Base-by-base conservation (phyloP, 1,139 yeast genomes). In the Saccharomyces hybrid region DNA sequence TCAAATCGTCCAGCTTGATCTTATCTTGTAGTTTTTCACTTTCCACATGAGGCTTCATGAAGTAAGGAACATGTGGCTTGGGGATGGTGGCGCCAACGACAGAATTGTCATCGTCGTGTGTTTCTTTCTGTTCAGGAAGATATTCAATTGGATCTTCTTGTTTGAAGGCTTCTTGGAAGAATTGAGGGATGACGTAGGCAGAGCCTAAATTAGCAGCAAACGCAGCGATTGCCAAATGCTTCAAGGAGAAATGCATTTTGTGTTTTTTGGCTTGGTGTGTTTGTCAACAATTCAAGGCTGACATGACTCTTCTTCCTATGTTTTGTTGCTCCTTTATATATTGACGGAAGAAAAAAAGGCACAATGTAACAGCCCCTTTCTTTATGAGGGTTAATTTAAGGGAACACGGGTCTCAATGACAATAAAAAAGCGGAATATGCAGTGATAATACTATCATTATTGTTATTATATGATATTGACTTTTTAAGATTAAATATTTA, bases 1-100 rank as follows among this genome's bases (percentile, higher is more conserved):
- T 73, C 57, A 91, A 77, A 6, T 81, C 85, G 1, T 79, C 82
- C 41, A 79, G 76, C 46, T 77, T 74, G 57, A 91, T 78, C 46
- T 77, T 74, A 0, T 72, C 73, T 69, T 89, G 96, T 51, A 90
- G 75, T 31, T 74, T 69, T 16, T 83, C 84, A 16, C 93, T 72
- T 56, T 84, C 84, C 46, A 88, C 79, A n/a, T 66, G 56, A 28
- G 80, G 80, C 51, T 68, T 68, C 53, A 65, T 46, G 28, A 64
- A 58, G 46, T 65, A 65, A 16, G 68, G 68, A 16, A 65, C 38
- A 49, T 65, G 68, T 11, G 67, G 66, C 49, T 58, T 58, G 50
- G 59, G 48, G 6, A 25, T 27, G 29, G 4, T 44, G 4, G 47
- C 47, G 4, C 32, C 51, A 42, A 44, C 46, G 42, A 49, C 31